Conservation (phyloP, 768 basidiomycete genomes). For the Boletus pseudopeckii region DNA sequence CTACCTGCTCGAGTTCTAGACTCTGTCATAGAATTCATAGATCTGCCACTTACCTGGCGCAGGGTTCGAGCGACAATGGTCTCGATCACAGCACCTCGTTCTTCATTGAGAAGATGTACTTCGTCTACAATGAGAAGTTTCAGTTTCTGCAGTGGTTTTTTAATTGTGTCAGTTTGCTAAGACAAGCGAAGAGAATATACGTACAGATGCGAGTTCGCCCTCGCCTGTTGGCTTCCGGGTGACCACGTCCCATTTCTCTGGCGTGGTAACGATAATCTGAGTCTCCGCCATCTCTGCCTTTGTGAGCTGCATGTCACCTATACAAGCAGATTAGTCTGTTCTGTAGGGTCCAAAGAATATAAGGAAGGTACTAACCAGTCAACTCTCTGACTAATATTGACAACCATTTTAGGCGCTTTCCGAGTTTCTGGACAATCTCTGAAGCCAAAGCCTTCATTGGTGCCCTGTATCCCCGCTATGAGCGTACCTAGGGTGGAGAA, state of each 20-base stretch:
- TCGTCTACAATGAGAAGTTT: conserved; percentile 97
- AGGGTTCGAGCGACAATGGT: conserved; percentile 95
- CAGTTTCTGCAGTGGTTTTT: conserved; percentile 55
- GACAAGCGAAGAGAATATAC: conserved; percentile 22
- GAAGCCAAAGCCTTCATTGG: conserved; percentile 98
- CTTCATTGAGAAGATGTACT: conserved; percentile 95
- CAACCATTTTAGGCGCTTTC: conserved; percentile 88
- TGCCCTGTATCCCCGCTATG: conserved; percentile 48
- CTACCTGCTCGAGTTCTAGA: conserved; percentile 55
- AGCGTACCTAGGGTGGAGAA: not conserved
- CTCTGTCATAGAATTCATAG: not conserved
- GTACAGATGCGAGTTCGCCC: conserved; percentile 89
- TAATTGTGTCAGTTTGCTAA: not conserved
- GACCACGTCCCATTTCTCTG: conserved; percentile 99
- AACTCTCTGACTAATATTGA: conserved; percentile 83
- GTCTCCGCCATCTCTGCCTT: conserved; percentile 91
- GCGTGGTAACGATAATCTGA: conserved; percentile 97
- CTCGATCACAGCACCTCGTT: conserved; percentile 97
- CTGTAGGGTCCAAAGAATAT: not conserved
- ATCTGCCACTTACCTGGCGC: conserved; percentile 57
- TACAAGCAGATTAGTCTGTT: not conserved
- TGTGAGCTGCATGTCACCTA: conserved; percentile 95
- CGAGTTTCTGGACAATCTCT: conserved; percentile 90
- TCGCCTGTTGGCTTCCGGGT: conserved; percentile 96
- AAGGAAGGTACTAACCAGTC: conserved; percentile 55